Evolutionary conservation across 305 asterid species (phyloP).

Genomic region (Rubia balearica): DNA sequence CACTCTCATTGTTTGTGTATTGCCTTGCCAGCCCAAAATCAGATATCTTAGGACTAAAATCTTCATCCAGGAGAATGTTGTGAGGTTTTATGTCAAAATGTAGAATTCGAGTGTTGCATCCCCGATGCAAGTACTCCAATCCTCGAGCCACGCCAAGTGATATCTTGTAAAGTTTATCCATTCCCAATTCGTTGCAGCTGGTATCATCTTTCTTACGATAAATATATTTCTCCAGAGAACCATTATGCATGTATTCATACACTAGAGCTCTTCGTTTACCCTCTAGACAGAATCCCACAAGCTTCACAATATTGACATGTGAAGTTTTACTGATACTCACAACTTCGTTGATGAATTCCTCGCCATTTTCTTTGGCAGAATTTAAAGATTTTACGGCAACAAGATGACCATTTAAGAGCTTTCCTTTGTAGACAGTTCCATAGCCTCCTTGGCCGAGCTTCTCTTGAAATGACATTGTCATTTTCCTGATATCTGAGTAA

Average conservation of each 20-base stretch:
- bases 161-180: constrained; percentile 13
- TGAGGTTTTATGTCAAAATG: constrained; percentile 25
- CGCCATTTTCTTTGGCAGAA: constrained; percentile 6
- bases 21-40: constrained; percentile 33
- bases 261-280: constrained; percentile 19
- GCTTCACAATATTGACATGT: constrained; percentile 21
- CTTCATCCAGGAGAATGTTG: constrained; percentile 19
- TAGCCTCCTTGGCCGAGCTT: constrained; percentile 64
- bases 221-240: constrained; percentile 19
- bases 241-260: constrained; percentile 22
- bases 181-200: neutral
- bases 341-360: constrained; percentile 18
- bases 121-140: constrained; percentile 20
- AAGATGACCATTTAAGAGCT: constrained; percentile 48
- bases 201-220: neutral
- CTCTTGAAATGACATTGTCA: constrained; percentile 29
- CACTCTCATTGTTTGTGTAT: constrained; percentile 27
- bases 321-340: constrained; percentile 21
- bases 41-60: constrained; percentile 26
- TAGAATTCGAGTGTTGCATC: constrained; percentile 15
- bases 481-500: constrained; percentile 15
- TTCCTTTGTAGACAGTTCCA: constrained; percentile 55
- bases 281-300: constrained; percentile 20
- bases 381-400: constrained; percentile 46
- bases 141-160: constrained; percentile 14